Evolutionary conservation across 108 stramenopile species (phyloP).

Genomic region (Stephanodiscus minutulus): DNA sequence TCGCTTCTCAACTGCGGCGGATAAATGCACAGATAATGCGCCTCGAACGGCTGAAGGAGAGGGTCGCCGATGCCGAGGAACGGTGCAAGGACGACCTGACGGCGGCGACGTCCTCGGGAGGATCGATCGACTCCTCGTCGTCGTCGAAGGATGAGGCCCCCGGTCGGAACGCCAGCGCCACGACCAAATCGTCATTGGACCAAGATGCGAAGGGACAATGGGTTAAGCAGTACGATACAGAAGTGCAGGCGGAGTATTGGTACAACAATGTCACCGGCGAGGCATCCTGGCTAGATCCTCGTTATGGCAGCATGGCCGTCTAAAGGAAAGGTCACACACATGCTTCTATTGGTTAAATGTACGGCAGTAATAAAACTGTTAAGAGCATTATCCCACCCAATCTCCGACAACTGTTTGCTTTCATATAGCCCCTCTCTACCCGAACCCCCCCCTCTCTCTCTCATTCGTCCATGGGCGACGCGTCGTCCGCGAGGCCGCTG

Average conservation of each 20-base stretch:
- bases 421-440: neutral
- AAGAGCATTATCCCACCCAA: too few species aligned
- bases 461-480: conserved; percentile 9
- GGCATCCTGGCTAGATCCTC: conserved; percentile 37
- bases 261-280: conserved; percentile 26
- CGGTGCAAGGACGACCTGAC: conserved; percentile 14
- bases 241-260: conserved; percentile 28
- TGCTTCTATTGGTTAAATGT: too few species aligned
- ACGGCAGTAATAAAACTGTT: too few species aligned
- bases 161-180: neutral
- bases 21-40: conserved; percentile 10
- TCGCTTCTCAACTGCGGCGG: conserved; percentile 16
- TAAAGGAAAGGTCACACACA: neutral
- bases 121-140: conserved; percentile 4
- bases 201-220: conserved; percentile 1
- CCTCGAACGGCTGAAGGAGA: conserved; percentile 5
- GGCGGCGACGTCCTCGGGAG: conserved; percentile 8
- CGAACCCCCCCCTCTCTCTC: neutral
- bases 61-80: conserved; percentile 19
- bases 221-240: conserved; percentile 10
- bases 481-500: conserved; percentile 28
- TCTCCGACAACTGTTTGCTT: too few species aligned
- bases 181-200: neutral
- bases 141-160: neutral
- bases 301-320: neutral